Conservation (phyloP, 179 eudicot species). For the Corrigiola litoralis region DNA sequence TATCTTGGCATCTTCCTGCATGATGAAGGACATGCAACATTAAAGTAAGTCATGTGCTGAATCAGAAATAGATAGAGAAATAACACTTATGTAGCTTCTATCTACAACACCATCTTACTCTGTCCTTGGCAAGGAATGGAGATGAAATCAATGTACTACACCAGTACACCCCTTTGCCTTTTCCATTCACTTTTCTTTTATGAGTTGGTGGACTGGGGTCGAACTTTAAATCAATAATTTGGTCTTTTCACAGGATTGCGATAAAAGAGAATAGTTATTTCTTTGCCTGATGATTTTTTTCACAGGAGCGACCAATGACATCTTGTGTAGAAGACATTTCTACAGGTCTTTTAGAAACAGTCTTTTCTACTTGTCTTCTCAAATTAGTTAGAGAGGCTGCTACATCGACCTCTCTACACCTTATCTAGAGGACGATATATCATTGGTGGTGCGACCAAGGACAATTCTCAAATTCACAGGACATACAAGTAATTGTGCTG, state of each 20-base stretch:
- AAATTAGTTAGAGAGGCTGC: no score
- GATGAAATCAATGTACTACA: no score
- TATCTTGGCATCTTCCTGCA: constrained; percentile 19
- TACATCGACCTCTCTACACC: no score
- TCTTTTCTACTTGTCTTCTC: no score
- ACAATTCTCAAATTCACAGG: no score
- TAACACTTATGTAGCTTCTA: background rate
- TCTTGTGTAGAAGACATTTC: no score
- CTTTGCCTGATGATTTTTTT: background rate
- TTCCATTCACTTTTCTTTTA: background rate
- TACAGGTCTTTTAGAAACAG: no score
- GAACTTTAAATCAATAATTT: background rate
- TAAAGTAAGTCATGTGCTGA: background rate
- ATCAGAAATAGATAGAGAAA: background rate
- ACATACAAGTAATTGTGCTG: background rate
- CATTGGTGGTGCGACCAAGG: no score
- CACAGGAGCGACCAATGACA: no score
- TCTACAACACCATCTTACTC: background rate
- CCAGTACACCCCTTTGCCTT: background rate
- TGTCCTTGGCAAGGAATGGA: no score
- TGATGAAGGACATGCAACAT: background rate
- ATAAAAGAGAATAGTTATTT: background rate
- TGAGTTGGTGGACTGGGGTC: background rate
- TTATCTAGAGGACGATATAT: no score
- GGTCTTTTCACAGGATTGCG: background rate